These are phyloP conservation scores for Monosporascus ibericus DNA, from an alignment of 2,329 filamentous ascomycete species.

Conservation along the genomic window DNA sequence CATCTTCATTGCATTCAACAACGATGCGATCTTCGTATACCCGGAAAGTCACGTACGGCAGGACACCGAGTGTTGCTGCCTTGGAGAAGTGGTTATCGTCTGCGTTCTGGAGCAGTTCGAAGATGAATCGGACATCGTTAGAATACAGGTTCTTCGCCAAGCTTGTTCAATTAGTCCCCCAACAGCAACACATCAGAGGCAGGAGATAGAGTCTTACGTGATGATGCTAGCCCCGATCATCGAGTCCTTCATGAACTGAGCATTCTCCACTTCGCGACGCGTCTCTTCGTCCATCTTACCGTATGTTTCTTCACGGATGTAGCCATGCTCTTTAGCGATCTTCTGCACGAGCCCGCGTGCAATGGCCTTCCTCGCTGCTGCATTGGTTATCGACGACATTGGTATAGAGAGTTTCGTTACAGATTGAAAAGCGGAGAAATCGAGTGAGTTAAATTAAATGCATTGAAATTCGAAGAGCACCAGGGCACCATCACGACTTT, in stretches of 20 bases:
- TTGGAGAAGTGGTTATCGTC: slow-evolving; percentile 41
- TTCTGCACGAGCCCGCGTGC: slow-evolving; percentile 10
- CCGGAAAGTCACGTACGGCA: slow-evolving; percentile 29
- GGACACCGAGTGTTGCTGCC: slow-evolving; percentile 7
- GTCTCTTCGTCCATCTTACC: slow-evolving; percentile 2
- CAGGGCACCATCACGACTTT: no score
- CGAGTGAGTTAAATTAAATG: no score
- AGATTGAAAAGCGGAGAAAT: no score
- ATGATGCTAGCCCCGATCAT: slow-evolving; percentile 15
- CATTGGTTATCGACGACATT: not conserved
- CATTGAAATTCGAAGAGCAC: no score
- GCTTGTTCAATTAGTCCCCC: slow-evolving; percentile 17
- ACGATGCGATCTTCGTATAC: slow-evolving; percentile 32
- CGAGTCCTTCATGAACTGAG: slow-evolving; percentile 8
- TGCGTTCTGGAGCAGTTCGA: slow-evolving; percentile 49
- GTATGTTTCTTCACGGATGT: slow-evolving; percentile 10
- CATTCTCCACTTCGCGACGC: slow-evolving; percentile 10
- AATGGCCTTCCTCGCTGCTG: not conserved
- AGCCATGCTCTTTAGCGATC: slow-evolving; percentile 17
- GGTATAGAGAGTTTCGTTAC: no score
- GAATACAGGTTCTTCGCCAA: slow-evolving; percentile 36
- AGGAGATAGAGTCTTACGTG: slow-evolving; percentile 11
- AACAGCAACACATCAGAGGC: not conserved
- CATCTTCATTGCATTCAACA: slow-evolving; percentile 45
- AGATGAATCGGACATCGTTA: slow-evolving; percentile 40